phyloP scores from a whole-genome alignment of 805 yeast genomes.

The Ogataea zsoltii region DNA sequence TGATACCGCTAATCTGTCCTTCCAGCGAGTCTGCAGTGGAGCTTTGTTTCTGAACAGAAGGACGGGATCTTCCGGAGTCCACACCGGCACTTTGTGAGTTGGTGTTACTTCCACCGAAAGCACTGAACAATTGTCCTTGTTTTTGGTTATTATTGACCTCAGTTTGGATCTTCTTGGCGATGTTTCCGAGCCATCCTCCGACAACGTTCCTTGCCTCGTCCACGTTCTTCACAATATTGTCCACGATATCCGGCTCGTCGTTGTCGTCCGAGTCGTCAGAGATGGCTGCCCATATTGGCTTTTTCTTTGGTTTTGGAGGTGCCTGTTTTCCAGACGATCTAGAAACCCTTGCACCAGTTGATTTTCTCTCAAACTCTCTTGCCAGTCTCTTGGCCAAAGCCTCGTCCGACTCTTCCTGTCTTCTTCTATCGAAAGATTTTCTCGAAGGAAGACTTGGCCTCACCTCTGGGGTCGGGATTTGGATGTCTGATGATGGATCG shows the following conservation, averaged over 20 bases:
- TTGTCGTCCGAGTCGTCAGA: constrained; percentile 31
- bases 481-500: constrained; percentile 66
- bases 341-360: constrained; percentile 8
- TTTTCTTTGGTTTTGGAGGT: constrained; percentile 31
- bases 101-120: constrained; percentile 26
- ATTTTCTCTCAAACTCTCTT: constrained; percentile 47
- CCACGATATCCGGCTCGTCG: constrained; percentile 51
- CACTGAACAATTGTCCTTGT: constrained; percentile 32
- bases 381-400: constrained; percentile 79
- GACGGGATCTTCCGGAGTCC: constrained; percentile 11
- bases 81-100: constrained; percentile 6
- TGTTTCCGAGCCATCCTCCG: constrained; percentile 74
- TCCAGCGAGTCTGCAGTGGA: constrained; percentile 34
- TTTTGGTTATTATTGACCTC: constrained; percentile 26
- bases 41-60: constrained; percentile 16
- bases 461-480: constrained; percentile 42
- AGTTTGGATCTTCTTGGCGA: constrained; percentile 49
- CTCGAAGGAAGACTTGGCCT: constrained; percentile 36
- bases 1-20: constrained; percentile 22
- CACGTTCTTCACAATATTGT: constrained; percentile 68
- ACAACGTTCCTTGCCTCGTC: constrained; percentile 79
- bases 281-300: constrained; percentile 24
- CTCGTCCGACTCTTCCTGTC: constrained; percentile 56
- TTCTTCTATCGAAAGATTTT: constrained; percentile 33
- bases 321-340: constrained; percentile 8